Percentiles rank a stretch among this genome's conserved stretches.
Evolutionary conservation across 2,329 filamentous ascomycete genomes (phyloP).

Genomic region (Penicillium sp.): DNA sequence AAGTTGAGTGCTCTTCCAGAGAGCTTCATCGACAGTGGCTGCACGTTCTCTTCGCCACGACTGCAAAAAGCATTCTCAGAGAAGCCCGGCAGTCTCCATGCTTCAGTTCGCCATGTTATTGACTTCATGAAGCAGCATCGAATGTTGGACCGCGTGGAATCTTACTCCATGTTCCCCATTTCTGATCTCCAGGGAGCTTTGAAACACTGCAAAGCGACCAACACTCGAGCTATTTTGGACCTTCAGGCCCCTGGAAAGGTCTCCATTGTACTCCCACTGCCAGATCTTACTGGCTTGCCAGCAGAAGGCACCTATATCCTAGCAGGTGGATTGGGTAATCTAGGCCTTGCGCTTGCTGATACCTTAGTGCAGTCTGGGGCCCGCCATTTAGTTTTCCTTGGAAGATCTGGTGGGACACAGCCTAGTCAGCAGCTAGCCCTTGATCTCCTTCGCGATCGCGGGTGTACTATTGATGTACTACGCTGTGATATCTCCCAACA

Average conservation of each 20-base stretch:
- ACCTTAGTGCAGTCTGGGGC: slow-evolving; percentile 19
- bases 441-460: slow-evolving; percentile 10
- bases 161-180: slow-evolving; percentile 11
- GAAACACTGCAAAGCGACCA: slow-evolving; percentile 10
- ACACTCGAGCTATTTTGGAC: slow-evolving; percentile 11
- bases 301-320: slow-evolving; percentile 19
- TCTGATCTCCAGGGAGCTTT: slow-evolving; percentile 11
- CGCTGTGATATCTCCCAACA: slow-evolving; percentile 18
- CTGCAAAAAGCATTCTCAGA: slow-evolving; percentile 15
- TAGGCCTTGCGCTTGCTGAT: slow-evolving; percentile 21
- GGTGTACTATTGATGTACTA: slow-evolving; percentile 15
- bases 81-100: slow-evolving; percentile 15
- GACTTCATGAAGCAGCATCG: slow-evolving; percentile 17
- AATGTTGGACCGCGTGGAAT: slow-evolving; percentile 12
- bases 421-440: slow-evolving; percentile 13
- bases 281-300: slow-evolving; percentile 8
- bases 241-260: slow-evolving; percentile 16
- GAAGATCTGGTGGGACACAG: slow-evolving; percentile 16
- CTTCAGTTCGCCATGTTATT: slow-evolving; percentile 13
- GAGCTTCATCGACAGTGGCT: slow-evolving; percentile 18
- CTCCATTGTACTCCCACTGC: slow-evolving; percentile 13
- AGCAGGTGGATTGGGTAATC: slow-evolving; percentile 23
- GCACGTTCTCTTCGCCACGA: slow-evolving; percentile 18
- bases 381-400: slow-evolving; percentile 24
- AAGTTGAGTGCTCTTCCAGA: slow-evolving; percentile 19